Base-by-base conservation (phyloP, 139 green algal genomes). In the Yamagishiella unicocca region DNA sequence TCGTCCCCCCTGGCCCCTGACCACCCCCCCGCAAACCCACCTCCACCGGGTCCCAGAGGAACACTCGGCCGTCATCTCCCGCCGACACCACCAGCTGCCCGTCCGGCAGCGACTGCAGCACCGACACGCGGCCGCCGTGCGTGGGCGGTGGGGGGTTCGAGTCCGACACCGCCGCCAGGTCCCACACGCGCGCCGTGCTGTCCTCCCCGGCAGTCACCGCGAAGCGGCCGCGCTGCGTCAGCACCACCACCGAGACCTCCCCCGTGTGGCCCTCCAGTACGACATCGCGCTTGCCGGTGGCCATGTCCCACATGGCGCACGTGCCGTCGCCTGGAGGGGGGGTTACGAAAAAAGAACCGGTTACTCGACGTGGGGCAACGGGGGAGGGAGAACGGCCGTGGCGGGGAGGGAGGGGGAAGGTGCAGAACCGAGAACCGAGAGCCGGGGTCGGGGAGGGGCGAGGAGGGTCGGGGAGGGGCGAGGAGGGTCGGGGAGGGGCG, bases 161-260 rank as follows among this genome's bases (percentile, higher is more conserved):
- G 17, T 84, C 73, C 38, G 64, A 54, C 24, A 67, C 45, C 62
- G 88, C 90, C 43, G 93, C 87, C 71, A 97, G 88, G 90, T 98
- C 96, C 95, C 95, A 98, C 40, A 98, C 94, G 29, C 95, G 90
- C 1, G 91, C 93, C 0, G 91, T 97, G 53, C 89, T 88, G 74
- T 98, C 96, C 0, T 91, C 80, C 19, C 88, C 92, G 0, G 88
- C 94, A 62, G 94, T 97, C 9, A 97, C 90, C 2, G 92, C 92
- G 90, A 97, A 96, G 42, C 95, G 90, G 0, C 93, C 94, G 22
- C 91, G 64, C 40, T 83, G 88, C 0, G 95, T 97, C 27, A 97
- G 50, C 25, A 89, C 94, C 21, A 95, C 90, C 25, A 53, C 87
- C 8, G 74, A 84, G 29, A 97, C 90, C 35, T 91, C 82, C 27